Conservation (phyloP, 192 early-diverging fungal genomes). For the Entomortierella chlamydospora region DNA sequence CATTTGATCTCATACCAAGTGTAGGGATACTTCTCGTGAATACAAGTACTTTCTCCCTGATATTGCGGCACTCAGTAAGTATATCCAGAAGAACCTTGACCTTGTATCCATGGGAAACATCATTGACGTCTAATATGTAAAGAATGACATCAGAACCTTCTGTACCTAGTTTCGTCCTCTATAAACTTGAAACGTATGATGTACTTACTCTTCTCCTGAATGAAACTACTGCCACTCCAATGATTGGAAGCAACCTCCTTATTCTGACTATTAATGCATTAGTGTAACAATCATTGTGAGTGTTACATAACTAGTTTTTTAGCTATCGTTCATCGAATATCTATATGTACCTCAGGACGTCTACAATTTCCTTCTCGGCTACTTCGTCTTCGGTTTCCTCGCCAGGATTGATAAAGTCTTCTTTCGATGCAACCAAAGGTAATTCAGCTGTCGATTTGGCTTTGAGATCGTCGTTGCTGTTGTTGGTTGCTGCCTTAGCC, state of each 20-base stretch:
- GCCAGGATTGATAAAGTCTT: background rate
- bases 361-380: slow-evolving; percentile 12
- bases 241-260: background rate
- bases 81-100: slow-evolving; percentile 69
- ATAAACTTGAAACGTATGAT: background rate
- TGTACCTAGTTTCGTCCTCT: background rate
- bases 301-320: background rate
- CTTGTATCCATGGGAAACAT: slow-evolving; percentile 59
- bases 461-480: background rate
- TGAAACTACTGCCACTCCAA: slow-evolving; percentile 18
- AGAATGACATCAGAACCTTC: background rate
- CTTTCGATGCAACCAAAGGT: background rate
- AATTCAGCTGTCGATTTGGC: background rate
- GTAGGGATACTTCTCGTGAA: slow-evolving; percentile 78
- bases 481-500: background rate
- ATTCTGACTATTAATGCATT: slow-evolving; percentile 19
- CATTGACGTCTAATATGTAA: slow-evolving; percentile 49
- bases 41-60: slow-evolving; percentile 77
- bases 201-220: slow-evolving; percentile 18
- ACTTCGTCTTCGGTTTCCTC: slow-evolving; percentile 24
- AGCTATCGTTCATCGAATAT: background rate
- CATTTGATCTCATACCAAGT: slow-evolving; percentile 71
- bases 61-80: slow-evolving; percentile 52
- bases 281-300: no score
- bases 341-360: slow-evolving; percentile 13